These are phyloP conservation scores for Sambucus nigra DNA, from an alignment of 129 eudicot species.

Conservation along the genomic window DNA sequence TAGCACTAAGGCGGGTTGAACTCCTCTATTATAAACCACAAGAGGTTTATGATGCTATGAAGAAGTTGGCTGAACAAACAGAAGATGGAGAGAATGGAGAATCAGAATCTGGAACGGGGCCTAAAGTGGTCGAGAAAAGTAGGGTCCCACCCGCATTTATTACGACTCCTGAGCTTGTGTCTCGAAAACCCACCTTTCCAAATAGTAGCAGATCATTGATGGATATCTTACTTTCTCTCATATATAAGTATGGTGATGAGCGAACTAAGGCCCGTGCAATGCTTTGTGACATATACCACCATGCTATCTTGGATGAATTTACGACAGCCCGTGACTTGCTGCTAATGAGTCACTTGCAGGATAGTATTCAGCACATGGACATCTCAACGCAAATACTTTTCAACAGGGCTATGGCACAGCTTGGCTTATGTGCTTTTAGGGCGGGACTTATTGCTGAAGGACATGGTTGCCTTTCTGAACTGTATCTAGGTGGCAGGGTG, in stretches of 20 bases:
- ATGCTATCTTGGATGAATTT: slow-evolving; percentile 80
- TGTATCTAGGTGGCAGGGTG: slow-evolving; percentile 91
- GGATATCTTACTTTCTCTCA: slow-evolving; percentile 77
- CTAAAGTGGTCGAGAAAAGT: slow-evolving; percentile 33
- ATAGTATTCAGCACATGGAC: slow-evolving; percentile 82
- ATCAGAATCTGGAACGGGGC: slow-evolving; percentile 28
- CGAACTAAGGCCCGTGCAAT: slow-evolving; percentile 98
- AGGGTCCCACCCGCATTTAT: slow-evolving; percentile 60
- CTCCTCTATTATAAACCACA: slow-evolving; percentile 83
- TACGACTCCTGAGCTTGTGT: slow-evolving; percentile 54
- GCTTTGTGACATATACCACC: slow-evolving; percentile 93
- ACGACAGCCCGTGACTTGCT: slow-evolving; percentile 65
- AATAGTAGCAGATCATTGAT: slow-evolving; percentile 64
- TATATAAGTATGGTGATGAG: slow-evolving; percentile 88
- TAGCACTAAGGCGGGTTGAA: slow-evolving; percentile 77
- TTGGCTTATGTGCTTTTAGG: slow-evolving; percentile 93
- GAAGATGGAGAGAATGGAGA: slow-evolving; percentile 32
- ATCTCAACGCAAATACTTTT: slow-evolving; percentile 80
- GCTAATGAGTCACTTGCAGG: slow-evolving; percentile 96
- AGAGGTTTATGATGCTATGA: slow-evolving; percentile 86
- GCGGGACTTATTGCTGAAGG: slow-evolving; percentile 71
- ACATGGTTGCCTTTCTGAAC: slow-evolving; percentile 82
- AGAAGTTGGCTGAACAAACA: slow-evolving; percentile 55
- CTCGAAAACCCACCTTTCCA: slow-evolving; percentile 72
- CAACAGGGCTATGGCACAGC: slow-evolving; percentile 94